These are phyloP conservation scores for Suillus luteus DNA, from an alignment of 768 basidiomycete species.

Conservation along the genomic window DNA sequence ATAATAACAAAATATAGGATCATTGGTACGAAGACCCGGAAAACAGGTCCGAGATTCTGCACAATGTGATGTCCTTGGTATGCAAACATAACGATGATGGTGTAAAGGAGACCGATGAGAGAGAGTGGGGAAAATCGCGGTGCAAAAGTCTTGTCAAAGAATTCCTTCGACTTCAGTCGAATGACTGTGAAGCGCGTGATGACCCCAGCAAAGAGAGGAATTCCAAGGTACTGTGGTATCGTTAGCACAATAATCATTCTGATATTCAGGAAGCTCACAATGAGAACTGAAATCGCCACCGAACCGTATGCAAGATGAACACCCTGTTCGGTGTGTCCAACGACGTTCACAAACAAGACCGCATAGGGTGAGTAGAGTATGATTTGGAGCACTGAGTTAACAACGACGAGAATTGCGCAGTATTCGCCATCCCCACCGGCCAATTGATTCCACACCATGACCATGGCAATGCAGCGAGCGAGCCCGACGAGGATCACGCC, in stretches of 20 bases:
- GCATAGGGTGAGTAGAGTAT: constrained; percentile 68
- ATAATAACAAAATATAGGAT: constrained; percentile 77
- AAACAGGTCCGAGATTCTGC: constrained; percentile 72
- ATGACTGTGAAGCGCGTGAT: constrained; percentile 64
- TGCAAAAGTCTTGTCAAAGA: constrained; percentile 62
- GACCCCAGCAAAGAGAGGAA: constrained; percentile 72
- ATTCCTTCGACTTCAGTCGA: constrained; percentile 42
- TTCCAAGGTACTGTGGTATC: constrained; percentile 69
- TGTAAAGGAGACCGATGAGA: constrained; percentile 78
- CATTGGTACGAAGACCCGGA: constrained; percentile 81
- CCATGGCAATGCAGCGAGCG: constrained; percentile 52
- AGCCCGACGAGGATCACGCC: constrained; percentile 82
- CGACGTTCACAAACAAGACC: constrained; percentile 71
- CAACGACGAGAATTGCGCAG: constrained; percentile 77
- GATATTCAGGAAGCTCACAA: constrained; percentile 48
- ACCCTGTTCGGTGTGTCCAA: constrained; percentile 45
- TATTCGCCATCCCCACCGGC: constrained; percentile 69
- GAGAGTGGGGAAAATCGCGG: constrained; percentile 69
- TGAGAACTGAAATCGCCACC: constrained; percentile 68
- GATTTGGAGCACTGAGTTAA: constrained; percentile 82
- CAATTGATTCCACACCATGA: constrained; percentile 81
- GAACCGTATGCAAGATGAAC: constrained; percentile 57
- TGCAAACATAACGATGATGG: constrained; percentile 75
- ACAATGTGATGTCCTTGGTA: constrained; percentile 71
- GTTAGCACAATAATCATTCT: constrained; percentile 6